Percentiles rank a stretch among this genome's conserved stretches.
These are phyloP conservation scores for Cyclospora cayetanensis DNA, from an alignment of 169 alveolate species.

Conservation along the genomic window DNA sequence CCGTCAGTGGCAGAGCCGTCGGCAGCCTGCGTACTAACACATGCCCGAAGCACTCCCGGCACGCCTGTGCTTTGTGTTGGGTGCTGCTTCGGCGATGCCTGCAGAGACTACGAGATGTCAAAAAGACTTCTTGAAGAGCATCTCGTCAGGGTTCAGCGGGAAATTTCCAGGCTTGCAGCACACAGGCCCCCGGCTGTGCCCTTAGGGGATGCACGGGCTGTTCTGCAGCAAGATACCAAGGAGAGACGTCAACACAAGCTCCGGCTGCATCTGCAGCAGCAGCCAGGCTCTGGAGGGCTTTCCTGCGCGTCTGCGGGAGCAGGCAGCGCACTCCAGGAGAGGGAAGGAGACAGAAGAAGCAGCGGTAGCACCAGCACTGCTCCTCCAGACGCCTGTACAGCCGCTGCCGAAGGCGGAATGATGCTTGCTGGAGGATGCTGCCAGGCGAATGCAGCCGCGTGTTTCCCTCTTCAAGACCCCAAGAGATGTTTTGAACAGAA, in stretches of 20 bases:
- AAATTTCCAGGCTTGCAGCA: not conserved
- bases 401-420: too few relatives aligned
- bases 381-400: not conserved
- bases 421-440: too few relatives aligned
- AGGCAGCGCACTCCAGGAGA: not conserved
- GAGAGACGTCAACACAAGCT: not conserved
- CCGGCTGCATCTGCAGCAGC: not conserved
- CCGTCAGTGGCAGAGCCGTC: not conserved
- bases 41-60: not conserved
- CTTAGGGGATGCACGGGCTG: not conserved
- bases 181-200: constrained; percentile 4
- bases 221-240: constrained; percentile 2
- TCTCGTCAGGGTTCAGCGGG: not conserved
- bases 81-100: not conserved
- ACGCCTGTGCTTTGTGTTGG: not conserved
- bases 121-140: not conserved
- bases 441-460: too few relatives aligned
- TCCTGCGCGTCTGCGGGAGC: not conserved
- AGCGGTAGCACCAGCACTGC: not conserved
- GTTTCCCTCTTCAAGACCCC: too few relatives aligned
- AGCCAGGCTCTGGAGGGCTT: too few relatives aligned
- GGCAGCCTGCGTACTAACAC: not conserved
- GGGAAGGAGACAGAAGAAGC: not conserved
- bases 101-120: not conserved
- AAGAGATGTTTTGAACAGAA: too few relatives aligned